Evolutionary conservation across 352 stramenopile species (phyloP).

Genomic region (Thalassiosira exigua): DNA sequence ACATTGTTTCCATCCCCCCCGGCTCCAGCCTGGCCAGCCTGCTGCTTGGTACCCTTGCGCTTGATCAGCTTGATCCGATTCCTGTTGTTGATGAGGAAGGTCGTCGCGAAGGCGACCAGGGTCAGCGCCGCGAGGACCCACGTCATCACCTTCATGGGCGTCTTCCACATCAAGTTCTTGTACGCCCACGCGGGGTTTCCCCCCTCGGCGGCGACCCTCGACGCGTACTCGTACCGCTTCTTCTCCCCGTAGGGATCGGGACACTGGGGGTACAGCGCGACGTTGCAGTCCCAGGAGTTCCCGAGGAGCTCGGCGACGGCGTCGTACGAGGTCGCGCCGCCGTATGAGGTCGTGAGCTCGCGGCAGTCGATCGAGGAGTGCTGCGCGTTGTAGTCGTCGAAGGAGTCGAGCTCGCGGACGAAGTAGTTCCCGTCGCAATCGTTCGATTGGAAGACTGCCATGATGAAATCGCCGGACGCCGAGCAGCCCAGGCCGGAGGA

Average conservation of each 20-base stretch:
- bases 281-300: slow-evolving; percentile 46
- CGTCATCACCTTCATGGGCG: not conserved
- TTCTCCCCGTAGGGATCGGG: slow-evolving; percentile 64
- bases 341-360: slow-evolving; percentile 37
- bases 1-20: too few relatives aligned
- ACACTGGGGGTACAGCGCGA: slow-evolving; percentile 55
- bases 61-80: too few relatives aligned
- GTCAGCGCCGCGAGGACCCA: not conserved
- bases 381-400: slow-evolving; percentile 46
- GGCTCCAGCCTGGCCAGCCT: too few relatives aligned
- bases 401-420: slow-evolving; percentile 11
- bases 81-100: slow-evolving; percentile 18
- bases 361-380: slow-evolving; percentile 36
- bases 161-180: slow-evolving; percentile 5
- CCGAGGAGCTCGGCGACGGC: slow-evolving; percentile 12
- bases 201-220: not conserved
- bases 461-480: slow-evolving; percentile 26
- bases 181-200: slow-evolving; percentile 10
- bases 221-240: slow-evolving; percentile 22
- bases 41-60: too few relatives aligned
- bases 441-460: slow-evolving; percentile 37
- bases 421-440: slow-evolving; percentile 62
- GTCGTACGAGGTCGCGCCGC: not conserved
- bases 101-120: not conserved
- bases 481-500: slow-evolving; percentile 50